A percentile compares a stretch with the other conserved stretches of the same genome.
phyloP scores from a whole-genome alignment of 768 basidiomycete species.

The Russula lepida region DNA sequence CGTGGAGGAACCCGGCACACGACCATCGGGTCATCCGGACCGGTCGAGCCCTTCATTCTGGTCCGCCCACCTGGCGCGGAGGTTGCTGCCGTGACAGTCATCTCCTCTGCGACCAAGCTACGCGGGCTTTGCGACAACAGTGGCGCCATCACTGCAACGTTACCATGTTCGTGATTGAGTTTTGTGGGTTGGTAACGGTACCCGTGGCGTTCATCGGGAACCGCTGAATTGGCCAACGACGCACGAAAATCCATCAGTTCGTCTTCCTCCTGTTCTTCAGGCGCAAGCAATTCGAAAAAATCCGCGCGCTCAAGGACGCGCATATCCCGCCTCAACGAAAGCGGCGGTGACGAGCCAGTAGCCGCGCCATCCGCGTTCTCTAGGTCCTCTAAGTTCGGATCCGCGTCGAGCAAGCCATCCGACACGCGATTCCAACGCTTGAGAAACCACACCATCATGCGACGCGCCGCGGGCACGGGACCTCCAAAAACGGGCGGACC shows the following conservation, averaged over 20 bases:
- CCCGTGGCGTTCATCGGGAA: neutral
- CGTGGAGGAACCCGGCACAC: neutral
- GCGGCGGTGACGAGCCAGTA: neutral
- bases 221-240: neutral
- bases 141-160: neutral
- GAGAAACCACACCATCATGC: conserved; percentile 20
- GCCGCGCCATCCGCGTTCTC: neutral
- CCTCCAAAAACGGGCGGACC: conserved; percentile 35
- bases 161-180: neutral
- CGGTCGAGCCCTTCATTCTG: neutral
- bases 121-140: neutral
- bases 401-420: conserved; percentile 19
- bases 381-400: neutral
- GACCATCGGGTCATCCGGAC: neutral
- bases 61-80: no score
- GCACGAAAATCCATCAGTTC: neutral
- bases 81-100: no score
- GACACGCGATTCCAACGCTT: conserved; percentile 19
- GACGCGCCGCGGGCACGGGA: conserved; percentile 11
- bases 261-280: conserved; percentile 7
- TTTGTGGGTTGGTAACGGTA: neutral
- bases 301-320: conserved; percentile 2
- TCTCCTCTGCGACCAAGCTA: no score
- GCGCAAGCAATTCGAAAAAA: conserved; percentile 8
- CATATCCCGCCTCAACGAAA: neutral